Conservation (phyloP, 495 filamentous ascomycete species). For the Cairneyella variabilis region DNA sequence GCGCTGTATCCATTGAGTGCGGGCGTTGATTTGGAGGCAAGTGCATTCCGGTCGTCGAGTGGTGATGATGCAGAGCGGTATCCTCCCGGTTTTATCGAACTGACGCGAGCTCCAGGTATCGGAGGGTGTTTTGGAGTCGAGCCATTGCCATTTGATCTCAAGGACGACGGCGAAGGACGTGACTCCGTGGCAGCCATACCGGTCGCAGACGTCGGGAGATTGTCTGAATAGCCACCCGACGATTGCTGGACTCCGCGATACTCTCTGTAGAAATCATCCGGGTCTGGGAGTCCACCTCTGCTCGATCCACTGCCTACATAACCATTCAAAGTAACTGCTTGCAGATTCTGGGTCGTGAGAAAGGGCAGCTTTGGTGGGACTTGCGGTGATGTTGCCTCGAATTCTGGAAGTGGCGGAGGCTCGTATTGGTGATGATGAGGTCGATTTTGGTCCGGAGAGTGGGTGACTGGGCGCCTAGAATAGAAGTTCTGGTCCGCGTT, state of each 20-base stretch:
- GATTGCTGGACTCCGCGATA: conserved; percentile 34
- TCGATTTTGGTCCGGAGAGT: conserved; percentile 5
- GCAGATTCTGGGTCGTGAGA: conserved; percentile 23
- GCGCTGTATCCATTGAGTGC: conserved; percentile 25
- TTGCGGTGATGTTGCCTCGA: conserved; percentile 15
- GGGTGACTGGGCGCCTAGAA: conserved; percentile 17
- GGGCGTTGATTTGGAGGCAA: conserved; percentile 25
- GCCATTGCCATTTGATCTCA: conserved; percentile 26
- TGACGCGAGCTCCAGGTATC: conserved; percentile 11
- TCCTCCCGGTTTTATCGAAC: conserved; percentile 12
- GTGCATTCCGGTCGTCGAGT: conserved; percentile 34
- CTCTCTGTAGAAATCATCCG: conserved; percentile 51
- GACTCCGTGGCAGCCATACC: conserved; percentile 19
- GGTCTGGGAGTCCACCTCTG: conserved; percentile 29
- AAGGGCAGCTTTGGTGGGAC: conserved; percentile 19
- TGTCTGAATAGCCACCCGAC: conserved; percentile 31
- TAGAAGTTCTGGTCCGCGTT: conserved; percentile 28
- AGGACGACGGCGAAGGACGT: conserved; percentile 12
- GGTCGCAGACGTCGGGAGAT: conserved; percentile 4
- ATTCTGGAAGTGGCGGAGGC: conserved; percentile 14
- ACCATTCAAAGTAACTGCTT: conserved; percentile 21
- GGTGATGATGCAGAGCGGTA: conserved; percentile 48
- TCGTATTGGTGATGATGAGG: conserved; percentile 10
- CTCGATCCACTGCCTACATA: conserved; percentile 7
- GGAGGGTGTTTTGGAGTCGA: conserved; percentile 24